These are phyloP conservation scores for Phyllosticta paracitricarpa DNA, from an alignment of 2,329 filamentous ascomycete genomes.

Conservation along the genomic window DNA sequence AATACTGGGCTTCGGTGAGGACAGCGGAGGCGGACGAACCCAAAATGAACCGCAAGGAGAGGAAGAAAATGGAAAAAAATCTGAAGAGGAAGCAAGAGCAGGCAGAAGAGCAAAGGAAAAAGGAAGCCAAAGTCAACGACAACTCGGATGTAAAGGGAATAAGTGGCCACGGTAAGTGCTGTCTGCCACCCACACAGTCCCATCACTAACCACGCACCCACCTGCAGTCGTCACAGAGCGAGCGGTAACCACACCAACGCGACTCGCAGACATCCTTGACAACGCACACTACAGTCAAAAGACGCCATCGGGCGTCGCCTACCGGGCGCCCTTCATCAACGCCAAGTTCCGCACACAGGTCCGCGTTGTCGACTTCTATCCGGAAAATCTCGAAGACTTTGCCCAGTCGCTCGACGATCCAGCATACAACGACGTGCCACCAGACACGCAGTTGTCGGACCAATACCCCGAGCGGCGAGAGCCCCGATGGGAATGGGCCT, in stretches of 20 bases:
- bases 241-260: neutral
- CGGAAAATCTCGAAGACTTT: constrained; percentile 62
- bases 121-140: constrained; percentile 13
- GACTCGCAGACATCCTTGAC: neutral
- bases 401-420: constrained; percentile 35
- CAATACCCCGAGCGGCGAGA: constrained; percentile 12
- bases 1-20: neutral
- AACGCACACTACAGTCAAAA: constrained; percentile 4
- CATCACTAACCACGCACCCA: neutral
- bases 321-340: constrained; percentile 61
- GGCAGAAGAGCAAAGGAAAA: constrained; percentile 20
- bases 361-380: constrained; percentile 75
- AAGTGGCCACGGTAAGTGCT: constrained; percentile 34
- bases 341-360: constrained; percentile 58
- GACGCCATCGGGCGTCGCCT: constrained; percentile 27
- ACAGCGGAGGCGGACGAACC: neutral
- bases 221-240: neutral
- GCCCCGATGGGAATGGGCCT: constrained; percentile 68
- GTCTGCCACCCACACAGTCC: no score
- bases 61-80: constrained; percentile 27
- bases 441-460: constrained; percentile 20
- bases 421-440: constrained; percentile 32
- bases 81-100: constrained; percentile 18
- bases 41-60: constrained; percentile 17
- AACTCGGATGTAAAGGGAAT: neutral